These are phyloP conservation scores for Aspergillus heteromorphus DNA, from an alignment of 495 filamentous ascomycete genomes.

Conservation along the genomic window DNA sequence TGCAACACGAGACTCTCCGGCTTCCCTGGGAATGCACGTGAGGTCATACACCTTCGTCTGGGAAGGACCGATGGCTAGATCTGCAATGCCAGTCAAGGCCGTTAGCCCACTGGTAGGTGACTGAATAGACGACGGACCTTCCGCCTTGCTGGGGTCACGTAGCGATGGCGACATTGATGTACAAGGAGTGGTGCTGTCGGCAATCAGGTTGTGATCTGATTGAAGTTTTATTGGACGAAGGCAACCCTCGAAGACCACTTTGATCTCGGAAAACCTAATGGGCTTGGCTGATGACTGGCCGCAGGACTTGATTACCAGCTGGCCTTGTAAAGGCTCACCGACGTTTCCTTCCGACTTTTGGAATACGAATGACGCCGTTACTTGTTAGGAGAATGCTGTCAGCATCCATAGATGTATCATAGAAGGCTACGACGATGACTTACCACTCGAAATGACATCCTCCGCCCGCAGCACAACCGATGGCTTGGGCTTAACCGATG, in stretches of 20 bases:
- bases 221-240: conserved; percentile 53
- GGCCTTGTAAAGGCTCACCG: conserved; percentile 67
- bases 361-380: conserved; percentile 71
- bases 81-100: conserved; percentile 49
- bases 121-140: conserved; percentile 25
- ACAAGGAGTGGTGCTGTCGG: conserved; percentile 19
- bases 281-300: conserved; percentile 59
- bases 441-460: conserved; percentile 64
- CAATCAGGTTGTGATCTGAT: conserved; percentile 25
- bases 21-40: conserved; percentile 68
- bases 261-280: conserved; percentile 58
- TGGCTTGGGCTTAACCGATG: conserved; percentile 50
- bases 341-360: conserved; percentile 71
- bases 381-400: conserved; percentile 18
- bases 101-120: conserved; percentile 38
- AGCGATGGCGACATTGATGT: conserved; percentile 29
- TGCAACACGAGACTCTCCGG: conserved; percentile 65
- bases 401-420: neutral
- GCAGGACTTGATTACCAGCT: conserved; percentile 66
- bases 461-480: conserved; percentile 60
- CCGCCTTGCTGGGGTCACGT: conserved; percentile 27
- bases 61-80: conserved; percentile 65
- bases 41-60: conserved; percentile 68
- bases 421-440: conserved; percentile 9
- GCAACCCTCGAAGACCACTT: conserved; percentile 63